These are phyloP conservation scores for Diutina scorzettiae DNA, from an alignment of 1,139 yeast genomes.

Conservation along the genomic window DNA sequence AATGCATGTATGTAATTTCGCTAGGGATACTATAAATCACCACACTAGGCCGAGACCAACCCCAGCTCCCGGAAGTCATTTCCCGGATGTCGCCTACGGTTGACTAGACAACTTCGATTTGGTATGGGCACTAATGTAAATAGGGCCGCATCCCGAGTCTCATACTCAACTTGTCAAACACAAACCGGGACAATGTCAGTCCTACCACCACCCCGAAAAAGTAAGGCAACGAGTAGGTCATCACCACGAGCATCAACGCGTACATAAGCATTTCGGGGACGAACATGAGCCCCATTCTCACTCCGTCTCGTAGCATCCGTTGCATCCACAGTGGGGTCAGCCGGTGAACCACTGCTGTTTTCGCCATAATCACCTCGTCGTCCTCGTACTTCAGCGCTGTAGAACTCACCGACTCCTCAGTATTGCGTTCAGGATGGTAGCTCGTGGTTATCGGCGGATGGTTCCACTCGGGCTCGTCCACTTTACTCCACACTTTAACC, in stretches of 20 bases:
- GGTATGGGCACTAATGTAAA: too few relatives aligned
- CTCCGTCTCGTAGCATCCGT: slow-evolving; percentile 29
- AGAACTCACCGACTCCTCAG: neutral
- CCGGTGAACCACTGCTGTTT: neutral
- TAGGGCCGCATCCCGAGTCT: slow-evolving; percentile 19
- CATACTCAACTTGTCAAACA: slow-evolving; percentile 44
- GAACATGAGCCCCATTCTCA: slow-evolving; percentile 45
- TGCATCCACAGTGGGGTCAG: neutral
- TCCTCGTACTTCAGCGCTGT: neutral
- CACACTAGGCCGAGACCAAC: too few relatives aligned
- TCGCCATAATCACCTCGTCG: neutral
- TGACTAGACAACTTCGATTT: too few relatives aligned
- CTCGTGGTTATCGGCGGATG: neutral
- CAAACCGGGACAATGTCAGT: slow-evolving; percentile 53
- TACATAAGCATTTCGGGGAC: slow-evolving; percentile 55
- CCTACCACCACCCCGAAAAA: slow-evolving; percentile 67
- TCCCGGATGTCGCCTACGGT: too few relatives aligned
- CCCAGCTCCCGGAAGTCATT: too few relatives aligned
- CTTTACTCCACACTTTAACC: slow-evolving; percentile 40
- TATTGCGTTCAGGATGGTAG: neutral
- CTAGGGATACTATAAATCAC: too few relatives aligned
- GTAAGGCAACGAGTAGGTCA: slow-evolving; percentile 54
- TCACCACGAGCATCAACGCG: slow-evolving; percentile 66
- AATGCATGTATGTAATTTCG: too few relatives aligned
- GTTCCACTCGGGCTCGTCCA: neutral